Percentiles rank a stretch among this genome's conserved stretches.
Evolutionary conservation across 306 rosid species (phyloP).

Genomic region (Luffa acutangula): DNA sequence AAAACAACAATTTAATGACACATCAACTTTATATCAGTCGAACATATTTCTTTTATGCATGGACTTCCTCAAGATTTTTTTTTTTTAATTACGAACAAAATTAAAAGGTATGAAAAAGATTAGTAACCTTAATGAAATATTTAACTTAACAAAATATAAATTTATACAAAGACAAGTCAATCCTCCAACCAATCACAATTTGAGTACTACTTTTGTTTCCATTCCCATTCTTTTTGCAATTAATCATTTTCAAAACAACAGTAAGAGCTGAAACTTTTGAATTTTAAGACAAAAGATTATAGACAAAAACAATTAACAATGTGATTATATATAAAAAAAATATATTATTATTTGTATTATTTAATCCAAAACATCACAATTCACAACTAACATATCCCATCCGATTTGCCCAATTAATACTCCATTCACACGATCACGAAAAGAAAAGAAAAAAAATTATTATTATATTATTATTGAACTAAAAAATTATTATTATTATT

Average conservation of each 20-base stretch:
- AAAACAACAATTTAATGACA: no score
- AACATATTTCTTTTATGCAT: no score
- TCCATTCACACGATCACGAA: not conserved
- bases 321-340: not conserved
- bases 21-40: no score
- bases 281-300: not conserved
- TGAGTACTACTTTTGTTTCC: not conserved
- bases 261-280: not conserved
- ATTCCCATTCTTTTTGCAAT: not conserved
- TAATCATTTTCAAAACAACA: not conserved
- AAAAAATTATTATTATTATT: not conserved
- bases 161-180: not conserved
- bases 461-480: no score
- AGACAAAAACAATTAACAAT: not conserved
- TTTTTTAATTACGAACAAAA: no score
- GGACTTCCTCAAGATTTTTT: no score
- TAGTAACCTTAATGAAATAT: no score
- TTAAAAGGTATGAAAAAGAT: no score
- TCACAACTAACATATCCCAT: slow-evolving; percentile 1
- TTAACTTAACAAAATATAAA: not conserved
- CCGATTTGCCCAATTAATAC: slow-evolving; percentile 1
- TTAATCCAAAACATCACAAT: not conserved
- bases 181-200: not conserved
- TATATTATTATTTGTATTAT: not conserved
- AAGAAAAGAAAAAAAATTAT: not conserved